These are phyloP conservation scores for Xylaria longipes DNA, from an alignment of 495 filamentous ascomycete species.

Conservation along the genomic window DNA sequence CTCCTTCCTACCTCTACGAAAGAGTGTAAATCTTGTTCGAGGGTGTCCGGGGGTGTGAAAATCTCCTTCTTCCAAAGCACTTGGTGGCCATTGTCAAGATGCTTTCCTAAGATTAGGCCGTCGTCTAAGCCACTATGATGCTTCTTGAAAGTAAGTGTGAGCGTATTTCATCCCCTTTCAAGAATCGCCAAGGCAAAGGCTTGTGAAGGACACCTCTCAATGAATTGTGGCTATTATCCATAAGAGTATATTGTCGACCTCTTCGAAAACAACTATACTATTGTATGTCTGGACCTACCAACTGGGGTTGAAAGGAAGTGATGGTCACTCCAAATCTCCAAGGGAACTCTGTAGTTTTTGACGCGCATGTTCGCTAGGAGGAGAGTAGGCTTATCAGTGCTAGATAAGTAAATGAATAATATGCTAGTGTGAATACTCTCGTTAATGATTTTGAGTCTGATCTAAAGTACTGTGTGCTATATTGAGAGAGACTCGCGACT, in stretches of 20 bases:
- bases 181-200: neutral
- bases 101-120: neutral
- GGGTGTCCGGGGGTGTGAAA: neutral
- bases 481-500: neutral
- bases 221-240: neutral
- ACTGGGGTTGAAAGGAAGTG: neutral
- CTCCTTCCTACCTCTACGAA: neutral
- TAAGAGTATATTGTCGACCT: neutral
- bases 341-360: neutral
- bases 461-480: neutral
- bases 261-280: neutral
- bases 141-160: neutral
- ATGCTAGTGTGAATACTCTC: neutral
- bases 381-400: neutral
- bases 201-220: neutral
- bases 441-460: neutral
- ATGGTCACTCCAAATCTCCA: neutral
- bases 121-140: neutral
- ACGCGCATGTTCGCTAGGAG: neutral
- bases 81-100: neutral
- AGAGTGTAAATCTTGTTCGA: neutral
- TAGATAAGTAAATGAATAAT: neutral
- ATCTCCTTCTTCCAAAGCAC: neutral
- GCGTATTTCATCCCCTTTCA: neutral
- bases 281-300: neutral